Percentiles rank a stretch among this genome's conserved stretches.
phyloP scores from a whole-genome alignment of 208 protist species.

The Leishmania lainsoni region DNA sequence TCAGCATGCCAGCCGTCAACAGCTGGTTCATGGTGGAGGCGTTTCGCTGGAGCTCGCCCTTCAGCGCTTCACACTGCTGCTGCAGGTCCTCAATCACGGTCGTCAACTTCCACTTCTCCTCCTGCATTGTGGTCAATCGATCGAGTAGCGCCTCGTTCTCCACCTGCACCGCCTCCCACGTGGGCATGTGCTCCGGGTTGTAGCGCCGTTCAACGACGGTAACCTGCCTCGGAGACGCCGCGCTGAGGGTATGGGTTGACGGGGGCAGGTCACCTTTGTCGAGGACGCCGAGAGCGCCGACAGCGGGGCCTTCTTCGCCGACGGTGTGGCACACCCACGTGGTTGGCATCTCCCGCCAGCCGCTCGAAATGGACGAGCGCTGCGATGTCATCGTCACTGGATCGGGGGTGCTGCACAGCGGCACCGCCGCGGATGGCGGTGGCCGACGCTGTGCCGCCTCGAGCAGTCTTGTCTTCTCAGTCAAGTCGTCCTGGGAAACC shows the following conservation, averaged over 20 bases:
- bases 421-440: neutral
- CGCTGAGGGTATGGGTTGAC: constrained; percentile 2
- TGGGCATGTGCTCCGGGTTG: constrained; percentile 49
- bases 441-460: constrained; percentile 24
- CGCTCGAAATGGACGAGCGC: neutral
- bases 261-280: constrained; percentile 1
- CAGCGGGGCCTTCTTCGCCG: neutral
- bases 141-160: constrained; percentile 64
- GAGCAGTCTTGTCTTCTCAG: constrained; percentile 33
- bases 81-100: constrained; percentile 51
- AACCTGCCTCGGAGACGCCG: constrained; percentile 12
- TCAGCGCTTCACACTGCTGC: constrained; percentile 33
- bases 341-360: constrained; percentile 15
- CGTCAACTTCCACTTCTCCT: constrained; percentile 59
- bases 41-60: constrained; percentile 37
- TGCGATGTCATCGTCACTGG: constrained; percentile 6
- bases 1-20: constrained; percentile 20
- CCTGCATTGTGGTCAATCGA: constrained; percentile 53
- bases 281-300: constrained; percentile 2
- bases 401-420: neutral
- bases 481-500: constrained; percentile 57
- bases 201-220: constrained; percentile 44
- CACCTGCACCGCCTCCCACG: constrained; percentile 56
- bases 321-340: constrained; percentile 11
- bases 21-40: constrained; percentile 44